These are phyloP conservation scores for Cochlearia excelsa DNA, from an alignment of 345 rosid genomes.

Conservation along the genomic window DNA sequence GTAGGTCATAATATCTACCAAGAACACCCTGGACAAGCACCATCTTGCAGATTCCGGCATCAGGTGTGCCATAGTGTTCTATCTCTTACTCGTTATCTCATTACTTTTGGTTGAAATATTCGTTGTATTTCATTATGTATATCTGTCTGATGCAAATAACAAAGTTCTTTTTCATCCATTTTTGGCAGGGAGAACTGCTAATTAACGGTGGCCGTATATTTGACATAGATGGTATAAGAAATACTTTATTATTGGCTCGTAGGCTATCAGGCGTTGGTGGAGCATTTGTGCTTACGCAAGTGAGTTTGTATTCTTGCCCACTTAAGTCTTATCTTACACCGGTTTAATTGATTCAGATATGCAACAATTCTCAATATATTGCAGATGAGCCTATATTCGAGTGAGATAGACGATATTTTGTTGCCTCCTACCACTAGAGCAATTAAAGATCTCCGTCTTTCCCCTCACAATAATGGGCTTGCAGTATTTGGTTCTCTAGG, in stretches of 20 bases:
- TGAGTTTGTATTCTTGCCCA: conserved; percentile 36
- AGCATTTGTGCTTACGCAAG: conserved; percentile 62
- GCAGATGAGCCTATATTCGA: conserved; percentile 66
- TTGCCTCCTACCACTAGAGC: conserved; percentile 59
- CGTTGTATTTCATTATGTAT: conserved; percentile 1
- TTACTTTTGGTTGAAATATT: not conserved
- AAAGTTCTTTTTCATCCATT: conserved; percentile 20
- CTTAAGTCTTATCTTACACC: conserved; percentile 3
- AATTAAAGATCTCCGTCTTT: conserved; percentile 71
- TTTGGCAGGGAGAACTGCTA: conserved; percentile 45
- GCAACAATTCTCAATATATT: conserved; percentile 24
- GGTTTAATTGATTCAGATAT: conserved; percentile 25
- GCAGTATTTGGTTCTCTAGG: conserved; percentile 76
- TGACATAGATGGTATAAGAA: conserved; percentile 55
- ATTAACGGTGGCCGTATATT: conserved; percentile 81
- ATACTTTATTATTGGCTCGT: conserved; percentile 55
- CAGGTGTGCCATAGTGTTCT: conserved; percentile 44
- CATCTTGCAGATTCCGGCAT: conserved; percentile 46
- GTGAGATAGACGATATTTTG: conserved; percentile 62
- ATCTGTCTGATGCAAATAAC: conserved; percentile 1
- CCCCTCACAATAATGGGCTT: conserved; percentile 53
- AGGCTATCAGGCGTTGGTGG: conserved; percentile 60
- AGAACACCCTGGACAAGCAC: conserved; percentile 31
- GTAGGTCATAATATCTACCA: conserved; percentile 37
- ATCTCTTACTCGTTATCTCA: conserved; percentile 8